phyloP scores from a whole-genome alignment of 2,329 filamentous ascomycete species.

The Orbilia oligospora region DNA sequence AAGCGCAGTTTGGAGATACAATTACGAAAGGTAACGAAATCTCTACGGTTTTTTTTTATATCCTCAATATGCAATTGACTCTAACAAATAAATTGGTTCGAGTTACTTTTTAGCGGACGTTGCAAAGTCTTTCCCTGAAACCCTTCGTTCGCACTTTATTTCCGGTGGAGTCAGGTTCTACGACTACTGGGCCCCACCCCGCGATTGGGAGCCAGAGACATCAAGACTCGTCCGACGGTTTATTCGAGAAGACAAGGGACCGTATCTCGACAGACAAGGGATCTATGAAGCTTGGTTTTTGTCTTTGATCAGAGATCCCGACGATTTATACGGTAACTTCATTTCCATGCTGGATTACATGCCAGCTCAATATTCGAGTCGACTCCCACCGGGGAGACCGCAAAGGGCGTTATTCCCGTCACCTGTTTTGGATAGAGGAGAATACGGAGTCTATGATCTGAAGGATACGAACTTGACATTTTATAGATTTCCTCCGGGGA shows the following conservation, averaged over 20 bases:
- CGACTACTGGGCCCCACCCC: constrained; percentile 14
- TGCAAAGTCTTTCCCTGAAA: constrained; percentile 18
- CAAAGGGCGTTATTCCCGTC: constrained; percentile 11
- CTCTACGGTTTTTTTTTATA: too few relatives aligned
- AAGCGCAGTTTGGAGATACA: constrained; percentile 14
- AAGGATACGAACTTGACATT: neutral
- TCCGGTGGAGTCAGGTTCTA: constrained; percentile 8
- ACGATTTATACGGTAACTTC: constrained; percentile 17
- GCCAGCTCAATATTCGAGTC: constrained; percentile 5
- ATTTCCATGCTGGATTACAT: constrained; percentile 14
- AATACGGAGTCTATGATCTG: constrained; percentile 19
- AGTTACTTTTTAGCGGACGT: too few relatives aligned
- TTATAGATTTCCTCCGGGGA: constrained; percentile 11
- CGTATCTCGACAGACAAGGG: constrained; percentile 2
- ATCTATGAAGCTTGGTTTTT: constrained; percentile 21
- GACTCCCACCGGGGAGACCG: constrained; percentile 18
- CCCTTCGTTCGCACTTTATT: constrained; percentile 14
- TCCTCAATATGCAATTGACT: too few relatives aligned
- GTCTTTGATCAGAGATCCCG: constrained; percentile 7
- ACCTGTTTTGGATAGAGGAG: neutral
- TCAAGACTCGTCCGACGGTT: constrained; percentile 14
- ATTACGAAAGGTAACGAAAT: constrained; percentile 20
- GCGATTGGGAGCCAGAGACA: constrained; percentile 12
- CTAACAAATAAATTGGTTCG: too few relatives aligned
- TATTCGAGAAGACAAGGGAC: constrained; percentile 7